These are phyloP conservation scores for Schizosaccharomyces versatilis DNA, from an alignment of 1,139 yeast species.

Conservation along the genomic window DNA sequence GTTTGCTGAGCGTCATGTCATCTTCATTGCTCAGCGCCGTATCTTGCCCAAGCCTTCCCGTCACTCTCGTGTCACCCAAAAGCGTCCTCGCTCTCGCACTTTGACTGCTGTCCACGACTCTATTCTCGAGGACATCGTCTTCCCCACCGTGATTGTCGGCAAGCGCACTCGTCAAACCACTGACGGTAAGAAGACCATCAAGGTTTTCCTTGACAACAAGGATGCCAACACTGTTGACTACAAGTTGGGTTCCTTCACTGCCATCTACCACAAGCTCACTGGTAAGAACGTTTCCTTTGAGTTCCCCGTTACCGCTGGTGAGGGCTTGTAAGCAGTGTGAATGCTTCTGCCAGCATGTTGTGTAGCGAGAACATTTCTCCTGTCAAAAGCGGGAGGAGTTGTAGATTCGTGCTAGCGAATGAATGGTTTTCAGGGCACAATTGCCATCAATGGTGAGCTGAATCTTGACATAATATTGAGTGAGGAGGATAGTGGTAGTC, in stretches of 20 bases:
- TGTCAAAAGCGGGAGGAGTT: too few relatives aligned
- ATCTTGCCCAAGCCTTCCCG: constrained; percentile 92
- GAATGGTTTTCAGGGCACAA: too few relatives aligned
- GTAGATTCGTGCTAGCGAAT: too few relatives aligned
- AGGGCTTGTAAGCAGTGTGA: constrained; percentile 30
- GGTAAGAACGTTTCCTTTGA: constrained; percentile 99
- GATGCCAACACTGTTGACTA: constrained; percentile 93
- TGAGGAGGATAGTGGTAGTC: too few relatives aligned
- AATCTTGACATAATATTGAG: too few relatives aligned
- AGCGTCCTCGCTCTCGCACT: constrained; percentile 99
- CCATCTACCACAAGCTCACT: constrained; percentile 93
- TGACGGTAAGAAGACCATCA: constrained; percentile 97
- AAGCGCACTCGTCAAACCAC: constrained; percentile 98
- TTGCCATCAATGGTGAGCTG: too few relatives aligned
- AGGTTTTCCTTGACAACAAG: constrained; percentile 94
- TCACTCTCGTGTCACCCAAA: constrained; percentile 78
- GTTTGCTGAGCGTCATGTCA: constrained; percentile 99
- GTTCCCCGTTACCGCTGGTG: constrained; percentile 48
- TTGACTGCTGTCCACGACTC: constrained; percentile 97
- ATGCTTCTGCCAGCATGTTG: too few relatives aligned
- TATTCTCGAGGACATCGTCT: constrained; percentile 94
- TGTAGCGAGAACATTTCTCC: too few relatives aligned
- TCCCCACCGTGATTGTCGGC: constrained; percentile 98
- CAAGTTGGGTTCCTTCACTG: constrained; percentile 98
- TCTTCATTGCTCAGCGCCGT: constrained; percentile 98